These are phyloP conservation scores for Vaccinium macrocarpon DNA, from an alignment of 148 eudicot genomes.

Conservation along the genomic window DNA sequence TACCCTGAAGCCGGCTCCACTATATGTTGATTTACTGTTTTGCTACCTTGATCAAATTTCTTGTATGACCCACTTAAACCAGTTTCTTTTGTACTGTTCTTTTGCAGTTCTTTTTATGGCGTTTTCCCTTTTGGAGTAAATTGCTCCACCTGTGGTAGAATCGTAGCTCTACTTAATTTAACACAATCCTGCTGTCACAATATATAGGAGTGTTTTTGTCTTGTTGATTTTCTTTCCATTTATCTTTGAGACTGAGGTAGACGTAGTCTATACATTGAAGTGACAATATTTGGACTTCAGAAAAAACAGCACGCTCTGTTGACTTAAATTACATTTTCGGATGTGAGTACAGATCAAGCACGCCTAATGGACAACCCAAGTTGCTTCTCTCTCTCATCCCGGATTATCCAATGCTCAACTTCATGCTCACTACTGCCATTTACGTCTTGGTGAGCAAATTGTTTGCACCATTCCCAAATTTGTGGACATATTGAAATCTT, in stretches of 20 bases:
- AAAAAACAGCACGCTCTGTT: not conserved
- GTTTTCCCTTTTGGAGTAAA: not conserved
- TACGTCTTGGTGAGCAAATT: constrained; percentile 66
- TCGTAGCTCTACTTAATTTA: not conserved
- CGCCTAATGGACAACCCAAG: constrained; percentile 98
- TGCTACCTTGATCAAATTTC: not conserved
- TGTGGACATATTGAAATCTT: not conserved
- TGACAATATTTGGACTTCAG: not conserved
- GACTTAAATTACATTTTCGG: not conserved
- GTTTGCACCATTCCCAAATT: not conserved
- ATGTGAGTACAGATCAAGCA: constrained; percentile 54
- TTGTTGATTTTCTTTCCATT: not conserved
- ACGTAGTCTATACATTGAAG: not conserved
- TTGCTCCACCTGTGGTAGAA: not conserved
- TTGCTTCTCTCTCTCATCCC: constrained; percentile 89
- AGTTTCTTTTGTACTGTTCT: not conserved
- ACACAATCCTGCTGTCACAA: not conserved
- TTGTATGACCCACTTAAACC: not conserved
- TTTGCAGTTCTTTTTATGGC: not conserved
- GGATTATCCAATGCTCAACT: constrained; percentile 88
- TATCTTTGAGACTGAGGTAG: not conserved
- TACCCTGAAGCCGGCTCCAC: not conserved
- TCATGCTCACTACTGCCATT: constrained; percentile 88
- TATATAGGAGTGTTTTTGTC: not conserved
- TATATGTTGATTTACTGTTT: not conserved